phyloP scores from a whole-genome alignment of 2,329 filamentous ascomycete genomes.

The Xylaria polymorpha region DNA sequence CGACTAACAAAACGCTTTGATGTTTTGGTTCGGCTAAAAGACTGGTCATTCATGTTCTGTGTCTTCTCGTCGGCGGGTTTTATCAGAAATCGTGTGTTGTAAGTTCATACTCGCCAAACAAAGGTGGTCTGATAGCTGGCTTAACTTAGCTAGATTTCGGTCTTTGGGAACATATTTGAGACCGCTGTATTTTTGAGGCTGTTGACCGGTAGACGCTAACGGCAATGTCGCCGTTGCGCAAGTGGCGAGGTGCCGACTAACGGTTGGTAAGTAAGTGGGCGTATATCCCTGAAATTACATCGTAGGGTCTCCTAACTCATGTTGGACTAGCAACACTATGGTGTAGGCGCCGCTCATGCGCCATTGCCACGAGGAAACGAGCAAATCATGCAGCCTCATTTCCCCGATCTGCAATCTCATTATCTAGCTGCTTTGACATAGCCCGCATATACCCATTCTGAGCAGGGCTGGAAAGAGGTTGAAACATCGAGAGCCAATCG shows the following conservation, averaged over 20 bases:
- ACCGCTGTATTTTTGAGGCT: not conserved
- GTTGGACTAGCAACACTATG: constrained; percentile 28
- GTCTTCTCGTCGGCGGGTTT: not conserved
- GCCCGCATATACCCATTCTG: constrained; percentile 16
- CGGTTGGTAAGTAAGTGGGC: not conserved
- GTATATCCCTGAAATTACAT: constrained; percentile 29
- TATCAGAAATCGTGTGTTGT: not conserved
- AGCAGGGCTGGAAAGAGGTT: constrained; percentile 32
- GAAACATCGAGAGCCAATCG: constrained; percentile 28
- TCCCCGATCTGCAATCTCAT: constrained; percentile 30
- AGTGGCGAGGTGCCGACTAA: constrained; percentile 6
- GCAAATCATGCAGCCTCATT: constrained; percentile 37
- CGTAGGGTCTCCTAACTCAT: constrained; percentile 23
- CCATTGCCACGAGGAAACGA: constrained; percentile 35
- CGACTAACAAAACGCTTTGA: not conserved
- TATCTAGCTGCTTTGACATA: constrained; percentile 17
- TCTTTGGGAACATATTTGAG: not conserved
- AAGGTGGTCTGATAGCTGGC: not conserved
- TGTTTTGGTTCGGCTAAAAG: not conserved
- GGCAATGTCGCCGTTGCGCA: constrained; percentile 15
- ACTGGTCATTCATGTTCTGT: not conserved
- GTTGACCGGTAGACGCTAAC: constrained; percentile 2
- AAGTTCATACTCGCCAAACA: not conserved
- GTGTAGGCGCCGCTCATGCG: constrained; percentile 29
- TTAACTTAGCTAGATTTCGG: not conserved